A percentile compares a stretch with the other conserved stretches of the same genome.
phyloP scores from a whole-genome alignment of 2,329 filamentous ascomycete genomes.

The Microsporum audouinii region DNA sequence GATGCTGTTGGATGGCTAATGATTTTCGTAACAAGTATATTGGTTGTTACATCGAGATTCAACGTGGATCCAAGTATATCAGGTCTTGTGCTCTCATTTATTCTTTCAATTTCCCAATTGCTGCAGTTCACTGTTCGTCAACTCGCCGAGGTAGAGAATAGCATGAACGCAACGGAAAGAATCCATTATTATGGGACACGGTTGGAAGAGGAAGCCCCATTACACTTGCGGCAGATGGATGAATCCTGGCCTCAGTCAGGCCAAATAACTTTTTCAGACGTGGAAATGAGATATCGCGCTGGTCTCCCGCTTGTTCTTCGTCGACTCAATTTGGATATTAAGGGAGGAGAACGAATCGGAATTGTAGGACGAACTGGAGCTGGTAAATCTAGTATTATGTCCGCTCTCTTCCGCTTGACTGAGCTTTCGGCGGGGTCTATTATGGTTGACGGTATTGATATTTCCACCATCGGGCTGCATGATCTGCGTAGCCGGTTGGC shows the following conservation, averaged over 20 bases:
- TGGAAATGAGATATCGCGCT: slow-evolving; percentile 66
- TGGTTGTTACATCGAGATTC: slow-evolving; percentile 87
- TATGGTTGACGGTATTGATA: slow-evolving; percentile 35
- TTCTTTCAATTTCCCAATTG: slow-evolving; percentile 86
- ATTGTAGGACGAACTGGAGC: slow-evolving; percentile 38
- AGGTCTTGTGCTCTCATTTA: slow-evolving; percentile 84
- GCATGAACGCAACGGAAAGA: slow-evolving; percentile 93
- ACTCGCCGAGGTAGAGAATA: slow-evolving; percentile 89
- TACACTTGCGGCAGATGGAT: slow-evolving; percentile 60
- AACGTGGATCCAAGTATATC: slow-evolving; percentile 71
- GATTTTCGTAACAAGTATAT: slow-evolving; percentile 76
- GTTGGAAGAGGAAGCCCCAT: slow-evolving; percentile 78
- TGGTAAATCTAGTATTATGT: slow-evolving; percentile 38
- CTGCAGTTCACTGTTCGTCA: slow-evolving; percentile 92
- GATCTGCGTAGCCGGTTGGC: slow-evolving; percentile 34
- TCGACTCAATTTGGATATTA: slow-evolving; percentile 44
- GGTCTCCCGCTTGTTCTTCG: slow-evolving; percentile 62
- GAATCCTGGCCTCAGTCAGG: slow-evolving; percentile 76
- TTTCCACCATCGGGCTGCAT: slow-evolving; percentile 30
- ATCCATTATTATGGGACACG: slow-evolving; percentile 79
- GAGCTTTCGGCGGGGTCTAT: slow-evolving; percentile 33
- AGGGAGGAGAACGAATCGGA: slow-evolving; percentile 38
- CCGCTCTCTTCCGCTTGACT: slow-evolving; percentile 34
- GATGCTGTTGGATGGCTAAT: slow-evolving; percentile 74
- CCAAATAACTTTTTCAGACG: slow-evolving; percentile 63